A percentile compares a stretch with the other conserved stretches of the same genome.
Conservation (phyloP, 345 rosid genomes). For the Eucalyptus regnans region DNA sequence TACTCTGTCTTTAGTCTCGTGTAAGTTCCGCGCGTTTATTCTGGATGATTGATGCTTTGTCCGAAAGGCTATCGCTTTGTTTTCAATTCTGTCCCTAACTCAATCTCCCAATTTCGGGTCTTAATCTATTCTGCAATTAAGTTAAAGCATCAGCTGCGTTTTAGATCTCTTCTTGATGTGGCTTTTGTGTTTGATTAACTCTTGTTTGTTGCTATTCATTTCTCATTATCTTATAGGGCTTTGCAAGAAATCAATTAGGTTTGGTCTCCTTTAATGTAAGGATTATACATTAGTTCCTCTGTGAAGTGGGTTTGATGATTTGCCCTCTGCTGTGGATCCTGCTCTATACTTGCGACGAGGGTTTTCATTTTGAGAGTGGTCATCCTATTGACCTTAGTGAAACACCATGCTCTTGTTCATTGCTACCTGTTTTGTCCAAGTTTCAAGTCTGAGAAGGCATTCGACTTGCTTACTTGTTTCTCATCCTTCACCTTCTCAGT, state of each 20-base stretch:
- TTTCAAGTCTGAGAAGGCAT: neutral
- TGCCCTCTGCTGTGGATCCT: neutral
- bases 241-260: neutral
- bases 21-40: neutral
- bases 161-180: neutral
- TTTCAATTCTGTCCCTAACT: neutral
- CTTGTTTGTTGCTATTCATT: neutral
- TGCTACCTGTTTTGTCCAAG: neutral
- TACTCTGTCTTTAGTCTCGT: neutral
- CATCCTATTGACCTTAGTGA: neutral
- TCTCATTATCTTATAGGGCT: neutral
- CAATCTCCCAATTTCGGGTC: neutral
- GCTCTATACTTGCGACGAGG: neutral
- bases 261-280: neutral
- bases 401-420: neutral
- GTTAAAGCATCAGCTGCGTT: neutral
- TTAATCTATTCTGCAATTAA: neutral
- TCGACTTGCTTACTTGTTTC: neutral
- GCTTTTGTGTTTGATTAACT: neutral
- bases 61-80: neutral
- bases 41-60: neutral
- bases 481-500: neutral
- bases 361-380: neutral
- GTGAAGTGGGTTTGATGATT: neutral
- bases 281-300: neutral